Evolutionary conservation across 352 stramenopile genomes (phyloP), one percentile per base, ranked within the genome.

Genomic region (Phytophthora brassicae): DNA sequence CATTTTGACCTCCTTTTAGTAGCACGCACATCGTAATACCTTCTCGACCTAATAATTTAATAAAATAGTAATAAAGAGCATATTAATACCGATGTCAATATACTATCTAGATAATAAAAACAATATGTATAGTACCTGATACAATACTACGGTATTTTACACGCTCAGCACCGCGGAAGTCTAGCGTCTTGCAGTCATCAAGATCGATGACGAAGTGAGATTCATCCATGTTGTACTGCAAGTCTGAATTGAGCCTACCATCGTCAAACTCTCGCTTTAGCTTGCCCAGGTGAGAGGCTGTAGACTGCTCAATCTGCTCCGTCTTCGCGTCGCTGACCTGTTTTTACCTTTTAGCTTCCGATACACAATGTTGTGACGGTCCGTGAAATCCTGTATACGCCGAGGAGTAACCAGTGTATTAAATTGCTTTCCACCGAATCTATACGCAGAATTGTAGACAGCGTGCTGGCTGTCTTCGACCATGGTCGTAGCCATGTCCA

Each of bases 21-120:
- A 64, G n/a, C 6, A 64, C 47, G 22, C 28, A 57, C 47, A 64
- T 64, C 0, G 56, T 64, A 9, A 65, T 65, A 4, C 57, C 57
- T 26, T 65, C 48, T 20, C 41, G 56, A 28, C 29, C 57, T 59
- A 56, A 24, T 14, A 5, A 44, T 33, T n/a, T n/a, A n/a, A n/a
- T 1, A 43, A 26, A 50, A 9, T 26, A 52, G 24, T 33, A 11
- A 33, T 33, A 33, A 9, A n/a, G n/a, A n/a, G n/a, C n/a, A n/a
- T n/a, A n/a, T n/a, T n/a, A n/a, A n/a, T n/a, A n/a, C n/a, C n/a
- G n/a, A n/a, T n/a, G 28, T 33, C 28, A 33, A 9, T 33, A 33
- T 9, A 33, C 9, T 33, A 33, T 33, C 5, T 33, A 33, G 28
- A 33, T 33, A 33, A 11, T 9, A 33, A 33, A 33, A 33, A 11